These are phyloP conservation scores for Teunomyces aglyptinius DNA, from an alignment of 805 yeast species.

Conservation along the genomic window DNA sequence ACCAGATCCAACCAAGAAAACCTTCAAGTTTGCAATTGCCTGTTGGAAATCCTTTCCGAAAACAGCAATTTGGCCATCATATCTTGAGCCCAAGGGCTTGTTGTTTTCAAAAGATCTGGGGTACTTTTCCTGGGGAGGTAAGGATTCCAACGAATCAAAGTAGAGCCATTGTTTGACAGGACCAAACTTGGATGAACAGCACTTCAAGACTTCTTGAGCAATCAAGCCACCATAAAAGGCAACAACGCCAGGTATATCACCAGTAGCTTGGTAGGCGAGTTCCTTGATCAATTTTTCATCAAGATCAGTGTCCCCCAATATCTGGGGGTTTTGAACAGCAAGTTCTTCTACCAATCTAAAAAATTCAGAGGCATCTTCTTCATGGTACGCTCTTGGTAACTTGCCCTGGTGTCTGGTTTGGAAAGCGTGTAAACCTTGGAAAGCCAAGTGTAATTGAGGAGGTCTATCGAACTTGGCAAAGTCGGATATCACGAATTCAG, in stretches of 20 bases:
- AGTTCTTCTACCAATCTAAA: conserved; percentile 58
- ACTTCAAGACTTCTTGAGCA: conserved; percentile 96
- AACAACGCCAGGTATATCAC: conserved; percentile 85
- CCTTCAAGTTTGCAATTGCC: conserved; percentile 68
- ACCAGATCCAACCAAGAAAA: conserved; percentile 94
- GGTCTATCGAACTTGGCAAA: conserved; percentile 95
- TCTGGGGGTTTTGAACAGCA: conserved; percentile 51
- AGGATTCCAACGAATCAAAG: conserved; percentile 89
- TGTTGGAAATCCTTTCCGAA: conserved; percentile 81
- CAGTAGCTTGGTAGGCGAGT: conserved; percentile 80
- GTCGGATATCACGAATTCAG: conserved; percentile 80
- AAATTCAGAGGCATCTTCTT: conserved; percentile 69
- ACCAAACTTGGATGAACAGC: conserved; percentile 91
- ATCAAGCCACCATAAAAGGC: conserved; percentile 92
- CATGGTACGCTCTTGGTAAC: conserved; percentile 76
- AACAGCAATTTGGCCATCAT: conserved; percentile 94
- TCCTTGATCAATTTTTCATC: conserved; percentile 67
- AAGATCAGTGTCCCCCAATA: conserved; percentile 53
- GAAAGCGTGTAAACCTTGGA: conserved; percentile 84
- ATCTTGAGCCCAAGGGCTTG: conserved; percentile 74
- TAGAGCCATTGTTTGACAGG: conserved; percentile 91
- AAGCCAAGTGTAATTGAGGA: conserved; percentile 84
- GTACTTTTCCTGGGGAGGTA: conserved; percentile 59
- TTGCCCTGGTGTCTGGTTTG: conserved; percentile 56
- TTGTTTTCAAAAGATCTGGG: conserved; percentile 71